These are phyloP conservation scores for Cladosporium sp. DNA, from an alignment of 2,329 filamentous ascomycete genomes.

Conservation along the genomic window DNA sequence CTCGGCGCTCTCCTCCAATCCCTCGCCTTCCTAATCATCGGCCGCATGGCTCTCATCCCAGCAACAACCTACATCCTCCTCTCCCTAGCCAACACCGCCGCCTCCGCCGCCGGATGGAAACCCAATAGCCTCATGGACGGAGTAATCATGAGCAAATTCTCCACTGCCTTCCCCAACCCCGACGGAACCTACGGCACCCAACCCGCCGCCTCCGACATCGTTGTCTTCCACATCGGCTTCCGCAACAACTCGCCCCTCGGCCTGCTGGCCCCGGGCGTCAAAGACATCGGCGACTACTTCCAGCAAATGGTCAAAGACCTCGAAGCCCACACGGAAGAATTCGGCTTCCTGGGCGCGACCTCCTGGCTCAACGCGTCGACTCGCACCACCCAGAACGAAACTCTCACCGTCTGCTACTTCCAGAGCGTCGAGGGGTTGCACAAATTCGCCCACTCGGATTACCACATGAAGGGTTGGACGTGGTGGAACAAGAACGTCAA, in stretches of 20 bases:
- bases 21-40: constrained; percentile 31
- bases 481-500: constrained; percentile 41
- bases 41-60: constrained; percentile 33
- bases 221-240: constrained; percentile 37
- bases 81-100: constrained; percentile 31
- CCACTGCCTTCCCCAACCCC: constrained; percentile 36
- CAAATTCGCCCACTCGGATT: constrained; percentile 46
- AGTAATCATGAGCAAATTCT: constrained; percentile 32
- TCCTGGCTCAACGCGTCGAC: constrained; percentile 37
- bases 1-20: constrained; percentile 38
- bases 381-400: constrained; percentile 37
- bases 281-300: constrained; percentile 38
- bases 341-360: constrained; percentile 45
- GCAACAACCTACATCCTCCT: constrained; percentile 31
- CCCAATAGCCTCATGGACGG: constrained; percentile 36
- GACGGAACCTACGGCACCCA: constrained; percentile 29
- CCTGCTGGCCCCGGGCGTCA: constrained; percentile 41
- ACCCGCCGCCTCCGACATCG: constrained; percentile 29
- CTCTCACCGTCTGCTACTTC: constrained; percentile 49
- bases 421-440: constrained; percentile 46
- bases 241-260: constrained; percentile 42
- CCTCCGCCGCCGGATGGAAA: constrained; percentile 31
- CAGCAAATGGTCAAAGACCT: constrained; percentile 33
- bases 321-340: constrained; percentile 36
- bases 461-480: constrained; percentile 48